phyloP scores from a whole-genome alignment of 2,329 filamentous ascomycete species.

The Aspergillus sp. region DNA sequence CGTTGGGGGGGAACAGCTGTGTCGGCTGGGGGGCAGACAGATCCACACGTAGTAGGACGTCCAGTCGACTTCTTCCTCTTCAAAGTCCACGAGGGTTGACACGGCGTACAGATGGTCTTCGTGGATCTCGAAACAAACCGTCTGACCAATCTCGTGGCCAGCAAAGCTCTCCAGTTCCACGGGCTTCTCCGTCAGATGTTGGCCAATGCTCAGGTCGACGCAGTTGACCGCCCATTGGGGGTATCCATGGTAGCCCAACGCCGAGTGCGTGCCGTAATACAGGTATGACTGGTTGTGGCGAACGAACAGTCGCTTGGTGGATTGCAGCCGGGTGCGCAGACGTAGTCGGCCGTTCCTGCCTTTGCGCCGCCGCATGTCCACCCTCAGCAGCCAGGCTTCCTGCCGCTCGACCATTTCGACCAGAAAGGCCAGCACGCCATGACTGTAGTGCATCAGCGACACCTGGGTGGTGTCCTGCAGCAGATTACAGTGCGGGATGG shows the following conservation, averaged over 20 bases:
- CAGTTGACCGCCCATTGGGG: slow-evolving; percentile 63
- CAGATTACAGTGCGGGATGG: slow-evolving; percentile 31
- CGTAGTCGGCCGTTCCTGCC: slow-evolving; percentile 39
- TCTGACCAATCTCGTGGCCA: slow-evolving; percentile 64
- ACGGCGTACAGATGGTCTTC: slow-evolving; percentile 66
- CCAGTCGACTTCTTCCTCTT: slow-evolving; percentile 64
- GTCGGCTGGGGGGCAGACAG: slow-evolving; percentile 49
- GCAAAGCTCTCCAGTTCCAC: slow-evolving; percentile 59
- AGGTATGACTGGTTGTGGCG: slow-evolving; percentile 62
- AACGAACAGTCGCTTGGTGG: slow-evolving; percentile 62
- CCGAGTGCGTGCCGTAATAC: slow-evolving; percentile 65
- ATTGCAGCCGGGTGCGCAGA: slow-evolving; percentile 42
- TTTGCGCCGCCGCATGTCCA: slow-evolving; percentile 38
- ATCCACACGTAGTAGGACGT: slow-evolving; percentile 69
- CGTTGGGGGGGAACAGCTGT: slow-evolving; percentile 25
- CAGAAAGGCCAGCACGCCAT: slow-evolving; percentile 58
- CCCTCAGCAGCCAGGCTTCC: slow-evolving; percentile 55
- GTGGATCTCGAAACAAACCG: slow-evolving; percentile 70
- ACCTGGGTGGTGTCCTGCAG: slow-evolving; percentile 47
- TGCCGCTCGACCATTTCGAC: slow-evolving; percentile 47
- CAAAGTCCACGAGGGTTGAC: slow-evolving; percentile 63
- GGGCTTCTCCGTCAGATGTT: slow-evolving; percentile 43
- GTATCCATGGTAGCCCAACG: slow-evolving; percentile 52
- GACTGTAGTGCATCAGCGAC: slow-evolving; percentile 57
- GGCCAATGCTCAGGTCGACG: slow-evolving; percentile 45